Percentiles rank a stretch among this genome's conserved stretches.
phyloP scores from a whole-genome alignment of 352 stramenopile species.

The Pythium rhizo-oryzae region DNA sequence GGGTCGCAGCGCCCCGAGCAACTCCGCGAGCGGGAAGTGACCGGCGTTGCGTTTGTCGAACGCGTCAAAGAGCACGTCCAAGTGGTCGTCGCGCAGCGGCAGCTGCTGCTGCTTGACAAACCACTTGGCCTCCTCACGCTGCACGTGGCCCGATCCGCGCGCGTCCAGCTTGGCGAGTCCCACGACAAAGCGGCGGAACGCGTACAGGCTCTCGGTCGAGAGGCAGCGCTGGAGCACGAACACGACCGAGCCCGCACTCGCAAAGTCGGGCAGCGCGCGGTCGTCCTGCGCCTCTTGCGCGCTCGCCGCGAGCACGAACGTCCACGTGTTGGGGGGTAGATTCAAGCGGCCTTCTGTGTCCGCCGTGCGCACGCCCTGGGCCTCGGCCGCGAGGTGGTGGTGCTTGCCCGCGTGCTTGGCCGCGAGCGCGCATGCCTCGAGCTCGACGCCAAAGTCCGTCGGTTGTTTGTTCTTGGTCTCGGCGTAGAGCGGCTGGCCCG shows the following conservation, averaged over 20 bases:
- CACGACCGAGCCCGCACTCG: slow-evolving; percentile 42
- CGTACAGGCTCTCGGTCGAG: slow-evolving; percentile 58
- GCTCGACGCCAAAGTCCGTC: slow-evolving; percentile 81
- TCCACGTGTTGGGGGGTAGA: slow-evolving; percentile 70
- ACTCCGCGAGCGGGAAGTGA: slow-evolving; percentile 50
- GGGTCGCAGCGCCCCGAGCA: slow-evolving; percentile 50
- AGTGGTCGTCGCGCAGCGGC: slow-evolving; percentile 72
- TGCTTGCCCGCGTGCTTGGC: slow-evolving; percentile 59
- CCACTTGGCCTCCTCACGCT: slow-evolving; percentile 72
- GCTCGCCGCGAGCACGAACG: slow-evolving; percentile 51
- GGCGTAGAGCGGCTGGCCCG: slow-evolving; percentile 57
- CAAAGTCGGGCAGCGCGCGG: slow-evolving; percentile 45
- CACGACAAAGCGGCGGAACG: slow-evolving; percentile 57
- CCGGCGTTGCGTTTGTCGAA: slow-evolving; percentile 74
- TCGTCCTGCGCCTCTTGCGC: slow-evolving; percentile 48
- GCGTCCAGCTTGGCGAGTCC: slow-evolving; percentile 44
- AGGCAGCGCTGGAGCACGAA: slow-evolving; percentile 59
- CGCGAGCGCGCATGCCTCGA: slow-evolving; percentile 61
- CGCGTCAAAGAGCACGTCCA: slow-evolving; percentile 68
- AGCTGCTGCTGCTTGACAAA: slow-evolving; percentile 53
- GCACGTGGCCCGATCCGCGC: slow-evolving; percentile 54
- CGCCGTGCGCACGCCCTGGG: slow-evolving; percentile 52
- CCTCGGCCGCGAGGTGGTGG: slow-evolving; percentile 71
- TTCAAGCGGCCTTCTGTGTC: slow-evolving; percentile 65
- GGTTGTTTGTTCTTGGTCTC: slow-evolving; percentile 63